A percentile compares a stretch with the other conserved stretches of the same genome.
phyloP scores from a whole-genome alignment of 228 moss, liverwort and hornwort genomes.

The Sphagnum fallax region DNA sequence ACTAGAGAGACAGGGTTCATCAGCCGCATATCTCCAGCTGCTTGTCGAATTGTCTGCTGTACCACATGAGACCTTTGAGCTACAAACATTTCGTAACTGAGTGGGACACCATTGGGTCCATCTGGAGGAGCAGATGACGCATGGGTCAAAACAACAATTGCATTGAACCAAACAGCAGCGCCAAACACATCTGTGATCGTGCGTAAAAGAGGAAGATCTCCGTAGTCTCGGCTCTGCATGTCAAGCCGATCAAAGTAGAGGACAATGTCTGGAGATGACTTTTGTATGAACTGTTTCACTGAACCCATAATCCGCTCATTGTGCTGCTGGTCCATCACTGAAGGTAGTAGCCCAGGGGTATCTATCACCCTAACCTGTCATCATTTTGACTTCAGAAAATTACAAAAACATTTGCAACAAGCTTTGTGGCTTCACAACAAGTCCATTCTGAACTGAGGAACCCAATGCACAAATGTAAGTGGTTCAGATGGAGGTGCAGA shows the following conservation, averaged over 20 bases:
- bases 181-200: constrained; percentile 95
- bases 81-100: constrained; percentile 96
- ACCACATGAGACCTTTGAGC: constrained; percentile 89
- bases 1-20: constrained; percentile 97
- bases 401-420: no score
- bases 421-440: no score
- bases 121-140: constrained; percentile 94
- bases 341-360: constrained; percentile 87
- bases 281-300: constrained; percentile 83
- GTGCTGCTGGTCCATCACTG: constrained; percentile 72
- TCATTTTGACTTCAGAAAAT: no score
- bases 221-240: constrained; percentile 90
- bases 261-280: constrained; percentile 81
- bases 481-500: no score
- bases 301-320: constrained; percentile 86
- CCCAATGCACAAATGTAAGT: no score
- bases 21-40: constrained; percentile 93
- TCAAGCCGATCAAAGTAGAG: constrained; percentile 93
- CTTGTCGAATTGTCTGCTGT: constrained; percentile 97
- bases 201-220: constrained; percentile 76
- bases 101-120: constrained; percentile 84
- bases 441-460: no score
- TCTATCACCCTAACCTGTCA: constrained; percentile 74
- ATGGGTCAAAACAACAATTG: constrained; percentile 92
- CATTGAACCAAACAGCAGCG: constrained; percentile 96